Evolutionary conservation across 2,329 filamentous ascomycete genomes (phyloP), one percentile per base, ranked within the genome.

Genomic region (Canariomyces notabilis): DNA sequence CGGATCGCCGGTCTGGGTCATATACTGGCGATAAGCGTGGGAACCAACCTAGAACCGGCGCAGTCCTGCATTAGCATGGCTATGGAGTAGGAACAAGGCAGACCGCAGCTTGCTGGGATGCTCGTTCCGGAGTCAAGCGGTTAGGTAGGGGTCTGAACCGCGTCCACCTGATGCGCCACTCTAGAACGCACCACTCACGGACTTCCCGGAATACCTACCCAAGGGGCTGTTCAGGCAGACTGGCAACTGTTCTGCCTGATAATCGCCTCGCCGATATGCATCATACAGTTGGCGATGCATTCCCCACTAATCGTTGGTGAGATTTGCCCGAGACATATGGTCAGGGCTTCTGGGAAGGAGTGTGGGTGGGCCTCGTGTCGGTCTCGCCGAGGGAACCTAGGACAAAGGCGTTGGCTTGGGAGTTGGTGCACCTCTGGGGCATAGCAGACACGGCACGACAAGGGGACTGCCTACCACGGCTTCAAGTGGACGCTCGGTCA

Each of bases 171-270:
- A 38, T 44, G 18, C 34, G 34, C 18, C 11, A 36, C 18, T 36
- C 34, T 12, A 20, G 34, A 36, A 36, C 34, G 18, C n/a, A 44
- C 42, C 26, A 44, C 19, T 44, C 19, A 44, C 26, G 18, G 35
- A 44, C 23, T 44, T 44, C 42, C 42, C 42, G 35, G 42, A 38
- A 44, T 33, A 38, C 42, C 42, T 16, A 35, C 31, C 21, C 16
- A 39, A 40, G 42, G 37, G 43, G 43, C 31, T 45, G 20, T 44
- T n/a, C 20, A 40, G 29, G 43, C 43, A 14, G 36, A 45, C 36
- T 45, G 16, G 43, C 43, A 45, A 45, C 36, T 45, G 20, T 45
- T 35, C 31, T 35, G 29, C 43, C 43, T 45, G 37, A 39, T 31
- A 31, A 45, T 45, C 36, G 36, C 37, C 43, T 45, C 29, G 43